Evolutionary conservation across 495 filamentous ascomycete genomes (phyloP), one percentile per base, ranked within the genome.

Genomic region (Usnea hakonensis): DNA sequence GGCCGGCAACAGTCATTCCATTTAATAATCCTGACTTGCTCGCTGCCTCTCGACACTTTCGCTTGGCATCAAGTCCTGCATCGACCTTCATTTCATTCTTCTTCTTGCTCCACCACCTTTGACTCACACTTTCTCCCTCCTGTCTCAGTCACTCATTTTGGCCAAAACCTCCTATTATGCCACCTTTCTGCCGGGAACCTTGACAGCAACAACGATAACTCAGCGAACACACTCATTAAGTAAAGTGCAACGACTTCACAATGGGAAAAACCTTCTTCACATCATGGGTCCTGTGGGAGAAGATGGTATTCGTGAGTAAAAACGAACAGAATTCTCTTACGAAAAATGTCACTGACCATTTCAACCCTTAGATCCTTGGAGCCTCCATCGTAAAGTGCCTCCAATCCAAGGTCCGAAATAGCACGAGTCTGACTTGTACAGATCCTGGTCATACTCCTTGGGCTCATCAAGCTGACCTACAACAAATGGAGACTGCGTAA

Each of bases 231-330:
- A 10, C 37, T 48, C 2, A 17, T 35, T 3, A 32, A 55, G n/a
- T 35, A 9, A 41, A 21, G 46, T 33, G 35, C 16, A 16, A 41
- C 16, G 17, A 52, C 30, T n/a, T 21, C 37, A 58, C 19, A 16
- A 69, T 69, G 61, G 40, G 54, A 41, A 46, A 46, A 46, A 70
- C 69, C 40, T 96, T 97, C 76, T 96, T 93, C 77, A 68, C 76
- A 43, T 79, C 75, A 41, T 96, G 91, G 92, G 71, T 80, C 65
- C 74, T 94, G 68, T 97, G 93, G 93, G 83, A 95, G 81, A 87
- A 96, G 80, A 82, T 96, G 84, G 86, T 83, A 64, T 86, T 96
- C 75, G 93, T 97, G 78, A 75, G 90, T 62, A 43, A 44, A 11
- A 50, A 7, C 28, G n/a, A 38, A 59, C 21, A 17, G 60, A 10